Conservation (phyloP, 768 basidiomycete species). For the Rickenella mellea region DNA sequence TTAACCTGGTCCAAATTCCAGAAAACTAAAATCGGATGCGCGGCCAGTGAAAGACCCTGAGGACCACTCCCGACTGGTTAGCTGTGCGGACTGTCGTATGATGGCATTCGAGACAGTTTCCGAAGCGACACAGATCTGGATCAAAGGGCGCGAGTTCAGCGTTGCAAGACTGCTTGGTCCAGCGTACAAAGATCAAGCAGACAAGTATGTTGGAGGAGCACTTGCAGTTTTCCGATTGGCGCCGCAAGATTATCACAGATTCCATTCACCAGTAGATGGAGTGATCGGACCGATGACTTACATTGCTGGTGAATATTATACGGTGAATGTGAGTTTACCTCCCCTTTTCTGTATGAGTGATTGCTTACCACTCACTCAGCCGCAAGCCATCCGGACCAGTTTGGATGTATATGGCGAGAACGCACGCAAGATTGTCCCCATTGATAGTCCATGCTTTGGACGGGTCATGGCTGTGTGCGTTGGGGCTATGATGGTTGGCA, state of each 20-base stretch:
- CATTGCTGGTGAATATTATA: conserved; percentile 90
- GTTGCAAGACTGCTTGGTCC: conserved; percentile 75
- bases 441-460: conserved; percentile 84
- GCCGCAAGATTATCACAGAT: conserved; percentile 94
- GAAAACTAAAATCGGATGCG: conserved; percentile 79
- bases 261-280: conserved; percentile 83
- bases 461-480: conserved; percentile 87
- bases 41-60: conserved; percentile 66
- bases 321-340: conserved; percentile 65
- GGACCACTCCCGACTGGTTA: conserved; percentile 72
- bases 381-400: conserved; percentile 86
- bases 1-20: conserved; percentile 17
- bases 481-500: conserved; percentile 94
- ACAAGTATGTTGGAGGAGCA: conserved; percentile 70
- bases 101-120: conserved; percentile 85
- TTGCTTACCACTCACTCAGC: conserved; percentile 29
- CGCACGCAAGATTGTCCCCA: conserved; percentile 83
- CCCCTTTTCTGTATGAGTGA: background rate
- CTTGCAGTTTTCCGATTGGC: conserved; percentile 87
- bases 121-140: conserved; percentile 89
- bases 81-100: conserved; percentile 92
- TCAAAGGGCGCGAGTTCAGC: conserved; percentile 93
- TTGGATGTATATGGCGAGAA: conserved; percentile 96
- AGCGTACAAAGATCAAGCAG: conserved; percentile 56
- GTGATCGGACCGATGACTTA: conserved; percentile 73